Base-by-base conservation (phyloP, 495 filamentous ascomycete species). In the Jackrogersella multiformis region DNA sequence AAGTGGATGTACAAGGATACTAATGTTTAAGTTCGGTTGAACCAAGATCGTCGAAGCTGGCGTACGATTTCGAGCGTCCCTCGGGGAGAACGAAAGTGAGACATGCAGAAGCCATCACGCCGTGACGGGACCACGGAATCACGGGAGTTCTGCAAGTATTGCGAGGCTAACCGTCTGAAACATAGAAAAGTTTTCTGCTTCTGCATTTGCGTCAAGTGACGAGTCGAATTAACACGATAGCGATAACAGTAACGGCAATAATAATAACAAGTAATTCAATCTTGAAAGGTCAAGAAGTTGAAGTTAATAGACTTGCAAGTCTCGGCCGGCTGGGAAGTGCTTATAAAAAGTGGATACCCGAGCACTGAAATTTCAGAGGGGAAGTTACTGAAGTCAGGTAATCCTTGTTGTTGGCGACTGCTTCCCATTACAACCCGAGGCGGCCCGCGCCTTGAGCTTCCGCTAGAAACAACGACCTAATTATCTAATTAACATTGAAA, bases 21-120 rank as follows among this genome's bases (percentile, higher is more conserved):
- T 28, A 20, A 58, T 35, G 18, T 24, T 32, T 30, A 61, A 42
- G 52, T 48, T 46, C 48, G 68, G 63, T 55, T 63, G 63, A 71
- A 63, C 63, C 58, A 71, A 71, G 68, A 71, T 71, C 56, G 55
- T 51, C 34, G 20, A 64, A 56, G 58, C 48, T 38, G 48, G 58
- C 18, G 51, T 52, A 66, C 56, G 56, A 62, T 65, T 71, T 60
- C 16, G 36, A 42, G 59, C 49, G 58, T 55, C 2, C 36, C 34
- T 56, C 41, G 58, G 63, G 44, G 46, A 28, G 36, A 16, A 28
- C 51, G 39, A 32, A 67, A 68, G 69, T 74, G 64, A 74, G 72
- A 74, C 72, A 74, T 74, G 62, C 72, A 72, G 65, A 64, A 63
- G 69, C 26, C 63, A 51, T 64, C 55, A 72, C 66, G 59, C 58